Evolutionary conservation across 2,329 filamentous ascomycete genomes (phyloP).

Genomic region (Fusarium praegraminearum): DNA sequence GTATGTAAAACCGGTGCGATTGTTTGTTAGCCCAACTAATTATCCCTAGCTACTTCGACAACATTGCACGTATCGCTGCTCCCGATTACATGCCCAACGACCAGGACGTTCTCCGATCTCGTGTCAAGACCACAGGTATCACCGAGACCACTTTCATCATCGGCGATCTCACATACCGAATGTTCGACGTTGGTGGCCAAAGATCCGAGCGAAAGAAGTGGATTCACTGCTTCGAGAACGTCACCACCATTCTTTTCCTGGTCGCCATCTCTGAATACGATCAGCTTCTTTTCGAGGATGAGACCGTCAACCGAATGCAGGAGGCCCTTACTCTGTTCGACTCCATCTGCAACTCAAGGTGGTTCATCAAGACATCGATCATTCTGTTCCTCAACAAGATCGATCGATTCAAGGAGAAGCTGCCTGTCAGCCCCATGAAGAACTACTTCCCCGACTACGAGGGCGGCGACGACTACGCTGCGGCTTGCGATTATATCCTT

Average conservation of each 20-base stretch:
- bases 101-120: slow-evolving; percentile 92
- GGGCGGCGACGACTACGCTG: slow-evolving; percentile 93
- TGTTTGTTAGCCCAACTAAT: slow-evolving; percentile 50
- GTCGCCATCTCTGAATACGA: slow-evolving; percentile 98
- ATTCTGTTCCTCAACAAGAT: slow-evolving; percentile 94
- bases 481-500: slow-evolving; percentile 98
- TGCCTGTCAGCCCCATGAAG: slow-evolving; percentile 84
- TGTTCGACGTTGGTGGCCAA: slow-evolving; percentile 98
- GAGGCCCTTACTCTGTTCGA: slow-evolving; percentile 89
- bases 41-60: slow-evolving; percentile 87
- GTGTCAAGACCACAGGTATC: slow-evolving; percentile 98
- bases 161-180: slow-evolving; percentile 91
- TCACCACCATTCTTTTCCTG: slow-evolving; percentile 95
- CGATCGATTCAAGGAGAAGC: slow-evolving; percentile 88
- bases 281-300: slow-evolving; percentile 94
- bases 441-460: slow-evolving; percentile 94
- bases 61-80: slow-evolving; percentile 88
- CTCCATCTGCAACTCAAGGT: slow-evolving; percentile 87
- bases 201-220: slow-evolving; percentile 98
- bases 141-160: slow-evolving; percentile 97
- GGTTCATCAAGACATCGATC: slow-evolving; percentile 91
- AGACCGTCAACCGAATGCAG: slow-evolving; percentile 96
- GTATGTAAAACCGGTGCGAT: slow-evolving; percentile 65
- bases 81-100: slow-evolving; percentile 96
- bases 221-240: slow-evolving; percentile 99